Evolutionary conservation across 2,329 filamentous ascomycete genomes (phyloP).

Genomic region (Calonectria crousiana): DNA sequence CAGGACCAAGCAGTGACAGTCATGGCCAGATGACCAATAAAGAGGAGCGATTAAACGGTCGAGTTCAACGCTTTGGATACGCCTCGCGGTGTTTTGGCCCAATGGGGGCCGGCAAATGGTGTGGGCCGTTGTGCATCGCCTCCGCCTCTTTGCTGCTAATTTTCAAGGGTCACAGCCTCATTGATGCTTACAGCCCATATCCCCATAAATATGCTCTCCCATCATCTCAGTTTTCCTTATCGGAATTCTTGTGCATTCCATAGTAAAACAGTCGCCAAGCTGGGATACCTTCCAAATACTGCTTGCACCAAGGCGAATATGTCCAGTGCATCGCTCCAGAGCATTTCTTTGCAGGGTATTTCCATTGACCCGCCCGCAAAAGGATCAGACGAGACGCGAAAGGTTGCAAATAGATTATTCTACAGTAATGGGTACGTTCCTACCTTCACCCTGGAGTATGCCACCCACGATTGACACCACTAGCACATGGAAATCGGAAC

Average conservation of each 20-base stretch:
- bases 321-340: background rate
- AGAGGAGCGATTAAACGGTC: background rate
- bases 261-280: background rate
- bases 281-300: background rate
- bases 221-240: background rate
- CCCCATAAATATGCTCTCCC: background rate
- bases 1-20: background rate
- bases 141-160: background rate
- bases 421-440: background rate
- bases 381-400: too few species aligned
- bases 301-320: background rate
- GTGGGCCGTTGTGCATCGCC: background rate
- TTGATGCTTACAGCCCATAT: background rate
- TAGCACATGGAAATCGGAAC: background rate
- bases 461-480: background rate
- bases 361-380: background rate
- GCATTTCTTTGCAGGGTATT: background rate
- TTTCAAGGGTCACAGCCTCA: background rate
- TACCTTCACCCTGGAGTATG: background rate
- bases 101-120: background rate
- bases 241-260: background rate
- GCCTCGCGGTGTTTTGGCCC: background rate
- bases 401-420: background rate
- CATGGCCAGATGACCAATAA: background rate
- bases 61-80: background rate